phyloP scores from a whole-genome alignment of 2,329 filamentous ascomycete species.

The Colletotrichum caudatum region DNA sequence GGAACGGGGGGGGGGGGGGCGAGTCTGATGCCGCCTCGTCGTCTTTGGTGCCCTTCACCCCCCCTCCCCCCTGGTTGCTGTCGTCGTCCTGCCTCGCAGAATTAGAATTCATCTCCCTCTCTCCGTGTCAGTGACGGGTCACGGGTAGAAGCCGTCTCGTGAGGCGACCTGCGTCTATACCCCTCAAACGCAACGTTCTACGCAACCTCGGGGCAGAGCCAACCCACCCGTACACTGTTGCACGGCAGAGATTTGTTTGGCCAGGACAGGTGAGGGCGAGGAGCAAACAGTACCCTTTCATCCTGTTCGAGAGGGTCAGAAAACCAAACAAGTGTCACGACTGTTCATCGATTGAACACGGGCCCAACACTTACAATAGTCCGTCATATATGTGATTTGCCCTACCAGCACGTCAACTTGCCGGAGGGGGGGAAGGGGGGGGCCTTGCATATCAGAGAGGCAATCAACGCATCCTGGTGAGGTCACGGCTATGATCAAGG shows the following conservation, averaged over 20 bases:
- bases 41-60: not conserved
- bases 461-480: not conserved
- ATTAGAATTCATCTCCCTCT: not conserved
- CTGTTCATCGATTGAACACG: not conserved
- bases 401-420: not conserved
- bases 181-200: conserved; percentile 4
- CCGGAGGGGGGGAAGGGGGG: too few species aligned
- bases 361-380: not conserved
- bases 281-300: not conserved
- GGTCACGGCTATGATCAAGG: not conserved
- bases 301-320: not conserved
- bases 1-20: too few species aligned
- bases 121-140: not conserved
- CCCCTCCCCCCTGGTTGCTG: not conserved
- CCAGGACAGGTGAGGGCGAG: not conserved
- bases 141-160: conserved; percentile 18
- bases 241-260: not conserved
- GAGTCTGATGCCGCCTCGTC: not conserved
- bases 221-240: conserved; percentile 1
- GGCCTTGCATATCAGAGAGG: not conserved
- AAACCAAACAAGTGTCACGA: not conserved
- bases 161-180: conserved; percentile 17
- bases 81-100: not conserved
- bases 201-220: not conserved
- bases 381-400: not conserved